Evolutionary conservation across 2,329 filamentous ascomycete genomes (phyloP), one percentile per base, ranked within the genome.

Genomic region (Fusarium albidum): DNA sequence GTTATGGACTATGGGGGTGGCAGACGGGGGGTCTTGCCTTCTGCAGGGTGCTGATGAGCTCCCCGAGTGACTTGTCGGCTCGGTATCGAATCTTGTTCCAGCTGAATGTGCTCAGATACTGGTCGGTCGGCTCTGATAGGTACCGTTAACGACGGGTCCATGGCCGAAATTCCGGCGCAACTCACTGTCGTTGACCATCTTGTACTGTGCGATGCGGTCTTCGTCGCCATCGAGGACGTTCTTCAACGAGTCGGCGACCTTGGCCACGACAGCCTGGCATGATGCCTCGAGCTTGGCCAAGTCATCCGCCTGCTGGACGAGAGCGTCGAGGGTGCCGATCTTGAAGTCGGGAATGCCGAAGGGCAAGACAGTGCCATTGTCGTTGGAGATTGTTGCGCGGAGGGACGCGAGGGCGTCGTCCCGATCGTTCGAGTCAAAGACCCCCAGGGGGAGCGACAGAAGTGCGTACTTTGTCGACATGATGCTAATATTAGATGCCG

Each of bases 11-110:
- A 35, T 25, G 28, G 32, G 21, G 14, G 14, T 21, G 11, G 14
- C 15, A 21, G 15, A n/a, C 25, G 34, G 21, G 25, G 17, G 7
- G 40, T 15, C 45, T 21, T 65, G 91, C 91, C 85, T 96, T 97
- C 71, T 96, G 92, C 52, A 99, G 78, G 33, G 87, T 88, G 72
- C 92, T 90, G 66, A 97, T 89, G 54, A 98, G 81, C 70, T 98
- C 94, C 49, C 86, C 83, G 56, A 99, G 84, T 43, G 94, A 85
- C 73, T 94, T 96, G 75, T 99, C 95, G 58, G 91, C 89, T 68
- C 95, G 88, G 75, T 98, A 99, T 73, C 96, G 95, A 76, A 96
- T 91, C 76, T 95, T 97, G 79, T 98, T 98, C 95, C 95, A 99
- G 63, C 86, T 84, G 75, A 98, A 99, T 49, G 84, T 88, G 69